Percentiles rank a stretch among this genome's conserved stretches.
Evolutionary conservation across 2,329 filamentous ascomycete genomes (phyloP).

Genomic region (Alternaria sp.): DNA sequence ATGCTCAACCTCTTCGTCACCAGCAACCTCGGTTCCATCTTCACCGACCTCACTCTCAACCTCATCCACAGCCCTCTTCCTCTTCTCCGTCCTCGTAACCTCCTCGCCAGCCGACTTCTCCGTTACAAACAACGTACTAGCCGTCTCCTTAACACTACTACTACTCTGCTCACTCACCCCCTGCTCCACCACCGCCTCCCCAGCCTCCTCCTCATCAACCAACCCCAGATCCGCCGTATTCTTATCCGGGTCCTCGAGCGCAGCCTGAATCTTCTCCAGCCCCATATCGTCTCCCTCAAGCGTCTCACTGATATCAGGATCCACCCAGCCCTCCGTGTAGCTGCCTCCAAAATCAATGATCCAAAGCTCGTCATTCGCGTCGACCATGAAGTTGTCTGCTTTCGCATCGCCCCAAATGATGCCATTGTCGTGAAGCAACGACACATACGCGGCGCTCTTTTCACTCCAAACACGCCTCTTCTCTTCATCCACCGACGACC

Average conservation of each 20-base stretch:
- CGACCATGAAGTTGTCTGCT: constrained; percentile 49
- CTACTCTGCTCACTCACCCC: not conserved
- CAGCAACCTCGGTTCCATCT: not conserved
- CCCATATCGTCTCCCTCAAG: constrained; percentile 48
- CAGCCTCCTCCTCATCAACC: not conserved
- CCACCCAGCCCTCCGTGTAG: constrained; percentile 52
- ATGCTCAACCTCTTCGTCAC: not conserved
- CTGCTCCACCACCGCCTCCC: not conserved
- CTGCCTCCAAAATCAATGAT: constrained; percentile 52
- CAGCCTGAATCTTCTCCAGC: constrained; percentile 21
- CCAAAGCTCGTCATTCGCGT: constrained; percentile 46
- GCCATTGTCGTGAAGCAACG: constrained; percentile 15
- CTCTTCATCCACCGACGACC: constrained; percentile 8
- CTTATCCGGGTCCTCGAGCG: constrained; percentile 16
- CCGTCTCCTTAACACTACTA: constrained; percentile 2
- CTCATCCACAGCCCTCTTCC: constrained; percentile 4
- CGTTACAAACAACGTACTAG: constrained; percentile 9
- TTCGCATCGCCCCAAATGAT: constrained; percentile 40
- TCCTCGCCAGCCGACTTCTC: constrained; percentile 6
- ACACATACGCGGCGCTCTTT: constrained; percentile 17
- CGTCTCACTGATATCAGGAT: constrained; percentile 47
- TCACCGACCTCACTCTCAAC: not conserved
- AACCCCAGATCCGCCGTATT: constrained; percentile 9
- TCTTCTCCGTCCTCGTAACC: constrained; percentile 6
- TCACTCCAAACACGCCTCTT: constrained; percentile 18